Percentiles rank a stretch among this genome's conserved stretches.
Conservation (phyloP, 2,329 filamentous ascomycete species). For the Hansfordia pulvinata region DNA sequence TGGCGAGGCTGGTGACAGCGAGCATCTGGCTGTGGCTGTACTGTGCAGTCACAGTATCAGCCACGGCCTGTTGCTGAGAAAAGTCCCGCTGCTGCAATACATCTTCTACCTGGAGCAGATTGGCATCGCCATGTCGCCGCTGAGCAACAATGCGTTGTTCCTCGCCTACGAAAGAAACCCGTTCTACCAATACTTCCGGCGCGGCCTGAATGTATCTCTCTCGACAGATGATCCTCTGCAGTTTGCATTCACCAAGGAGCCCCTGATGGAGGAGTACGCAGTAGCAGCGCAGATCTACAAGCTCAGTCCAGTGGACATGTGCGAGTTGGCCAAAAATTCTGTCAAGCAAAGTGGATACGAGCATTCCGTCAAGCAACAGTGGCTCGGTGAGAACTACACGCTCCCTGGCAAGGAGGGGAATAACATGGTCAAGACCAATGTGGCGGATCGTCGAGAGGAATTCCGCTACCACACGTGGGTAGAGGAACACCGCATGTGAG, state of each 20-base stretch:
- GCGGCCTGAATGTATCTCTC: constrained; percentile 87
- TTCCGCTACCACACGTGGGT: constrained; percentile 78
- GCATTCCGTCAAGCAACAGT: constrained; percentile 74
- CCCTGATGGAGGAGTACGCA: constrained; percentile 93
- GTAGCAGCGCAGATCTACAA: constrained; percentile 99
- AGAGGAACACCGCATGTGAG: constrained; percentile 76
- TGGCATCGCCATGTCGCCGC: constrained; percentile 96
- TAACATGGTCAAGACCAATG: constrained; percentile 88
- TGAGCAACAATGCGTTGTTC: constrained; percentile 96
- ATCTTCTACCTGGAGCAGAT: constrained; percentile 97
- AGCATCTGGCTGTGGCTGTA: constrained; percentile 84
- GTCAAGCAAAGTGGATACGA: constrained; percentile 94
- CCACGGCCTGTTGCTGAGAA: constrained; percentile 81
- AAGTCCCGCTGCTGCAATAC: constrained; percentile 90
- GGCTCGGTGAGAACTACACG: constrained; percentile 71
- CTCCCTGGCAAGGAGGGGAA: constrained; percentile 74
- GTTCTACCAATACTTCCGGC: constrained; percentile 88
- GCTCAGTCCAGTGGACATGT: constrained; percentile 94
- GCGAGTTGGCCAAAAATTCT: constrained; percentile 90
- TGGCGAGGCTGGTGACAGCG: constrained; percentile 91
- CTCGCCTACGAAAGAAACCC: constrained; percentile 94
- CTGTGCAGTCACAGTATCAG: constrained; percentile 95
- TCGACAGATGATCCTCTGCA: constrained; percentile 95
- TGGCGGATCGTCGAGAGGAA: constrained; percentile 82
- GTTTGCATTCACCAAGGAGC: constrained; percentile 97